Base-by-base conservation (phyloP, 2,329 filamentous ascomycete genomes). In the Monilinia aucupariae region DNA sequence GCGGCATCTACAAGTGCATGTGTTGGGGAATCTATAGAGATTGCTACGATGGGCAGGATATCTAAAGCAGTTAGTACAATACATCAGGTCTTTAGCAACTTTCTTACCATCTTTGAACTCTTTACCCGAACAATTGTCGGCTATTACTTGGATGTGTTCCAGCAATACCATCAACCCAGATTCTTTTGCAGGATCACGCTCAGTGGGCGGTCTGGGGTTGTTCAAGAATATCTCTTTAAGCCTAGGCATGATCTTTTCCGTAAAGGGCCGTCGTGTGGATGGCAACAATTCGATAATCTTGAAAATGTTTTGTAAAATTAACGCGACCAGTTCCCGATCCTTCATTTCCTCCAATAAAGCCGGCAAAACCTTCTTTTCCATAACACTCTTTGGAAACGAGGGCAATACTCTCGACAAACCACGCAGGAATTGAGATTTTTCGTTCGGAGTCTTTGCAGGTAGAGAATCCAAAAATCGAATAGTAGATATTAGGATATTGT, bases 401-500 rank as follows among this genome's bases (percentile, higher is more conserved):
- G 90, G 88, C 63, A 99, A 77, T 13, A 99, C 92, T 60, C 91
- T 89, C 68, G 88, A 87, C 12, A 99, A 79, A 0, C 94, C 94
- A 61, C 91, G 86, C 82, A 99, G 85, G 74, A 99, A 99, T 64
- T 92, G 88, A 8, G 88, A 83, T 74, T 99, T 99, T 73, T 99
- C 94, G 66, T 85, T 90, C 0, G 90, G 83, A 1, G 92, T 96
- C 78, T 99, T 99, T 41, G 91, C 90, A 0, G 94, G 93, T 64
- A 99, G 85, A 0, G 87, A 84, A 70, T 99, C 94, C 32, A 99
- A 79, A 72, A 99, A 99, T 15, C 94, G 90, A 66, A 99, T 96
- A 0, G 94, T 97, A 0, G 92, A 96, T 27, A 99, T 91, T 5
- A 99, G 81, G 52, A 97, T 90, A 71, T 97, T 99, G 76, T 99